Evolutionary conservation across 768 basidiomycete genomes (phyloP).

Genomic region (Fomitopsis serialis): DNA sequence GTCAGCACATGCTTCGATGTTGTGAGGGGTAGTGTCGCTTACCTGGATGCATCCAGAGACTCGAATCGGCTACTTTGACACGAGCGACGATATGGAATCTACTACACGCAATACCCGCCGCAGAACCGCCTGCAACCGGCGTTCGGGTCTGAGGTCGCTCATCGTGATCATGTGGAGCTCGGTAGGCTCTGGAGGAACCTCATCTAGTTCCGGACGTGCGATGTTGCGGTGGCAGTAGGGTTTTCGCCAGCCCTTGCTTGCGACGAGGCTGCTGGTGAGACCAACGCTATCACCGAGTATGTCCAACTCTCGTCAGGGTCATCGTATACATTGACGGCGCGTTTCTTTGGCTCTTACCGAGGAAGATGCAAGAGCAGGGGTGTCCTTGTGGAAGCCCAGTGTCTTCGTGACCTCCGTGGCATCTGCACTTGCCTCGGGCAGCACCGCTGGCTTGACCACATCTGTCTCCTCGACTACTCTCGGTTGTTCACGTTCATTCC

Average conservation of each 20-base stretch:
- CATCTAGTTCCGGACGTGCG: constrained; percentile 34
- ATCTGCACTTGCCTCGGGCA: constrained; percentile 25
- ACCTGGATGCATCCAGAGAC: constrained; percentile 39
- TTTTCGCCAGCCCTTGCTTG: constrained; percentile 28
- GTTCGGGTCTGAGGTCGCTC: neutral
- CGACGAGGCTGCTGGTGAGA: neutral
- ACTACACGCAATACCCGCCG: constrained; percentile 16
- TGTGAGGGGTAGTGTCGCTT: constrained; percentile 5
- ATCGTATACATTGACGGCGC: constrained; percentile 32
- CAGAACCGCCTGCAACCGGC: neutral
- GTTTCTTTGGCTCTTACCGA: constrained; percentile 39
- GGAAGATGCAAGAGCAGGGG: constrained; percentile 45
- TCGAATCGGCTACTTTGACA: constrained; percentile 37
- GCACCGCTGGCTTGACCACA: neutral
- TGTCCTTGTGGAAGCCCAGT: constrained; percentile 45
- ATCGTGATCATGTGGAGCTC: neutral
- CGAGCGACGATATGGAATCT: constrained; percentile 45
- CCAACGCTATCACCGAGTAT: constrained; percentile 19
- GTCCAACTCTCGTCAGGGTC: constrained; percentile 30
- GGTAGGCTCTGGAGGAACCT: constrained; percentile 6
- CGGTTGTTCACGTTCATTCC: neutral
- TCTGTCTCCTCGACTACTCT: neutral
- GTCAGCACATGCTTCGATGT: neutral
- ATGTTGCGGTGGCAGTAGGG: constrained; percentile 35
- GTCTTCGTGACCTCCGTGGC: constrained; percentile 42